These are phyloP conservation scores for Colletotrichum sp. DNA, from an alignment of 2,329 filamentous ascomycete genomes.

Conservation along the genomic window DNA sequence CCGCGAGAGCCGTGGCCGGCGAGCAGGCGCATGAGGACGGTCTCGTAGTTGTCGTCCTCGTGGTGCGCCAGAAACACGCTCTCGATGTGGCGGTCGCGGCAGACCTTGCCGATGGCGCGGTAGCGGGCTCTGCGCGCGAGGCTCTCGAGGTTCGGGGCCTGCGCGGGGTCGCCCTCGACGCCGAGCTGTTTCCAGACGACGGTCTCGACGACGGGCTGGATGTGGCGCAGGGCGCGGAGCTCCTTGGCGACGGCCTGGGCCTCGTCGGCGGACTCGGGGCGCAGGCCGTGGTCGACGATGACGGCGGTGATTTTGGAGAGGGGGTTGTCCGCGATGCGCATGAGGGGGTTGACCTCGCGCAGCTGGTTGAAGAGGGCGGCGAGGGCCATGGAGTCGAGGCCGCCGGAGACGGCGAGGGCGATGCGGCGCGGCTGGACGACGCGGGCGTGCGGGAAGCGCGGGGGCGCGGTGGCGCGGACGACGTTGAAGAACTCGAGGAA, in stretches of 20 bases:
- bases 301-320: slow-evolving; percentile 46
- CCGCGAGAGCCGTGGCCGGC: slow-evolving; percentile 72
- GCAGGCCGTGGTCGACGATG: slow-evolving; percentile 63
- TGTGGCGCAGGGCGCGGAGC: slow-evolving; percentile 37
- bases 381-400: slow-evolving; percentile 97
- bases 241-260: slow-evolving; percentile 49
- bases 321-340: slow-evolving; percentile 51
- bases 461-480: slow-evolving; percentile 52
- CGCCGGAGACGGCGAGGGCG: slow-evolving; percentile 85
- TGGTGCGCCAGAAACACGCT: slow-evolving; percentile 85
- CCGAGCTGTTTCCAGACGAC: slow-evolving; percentile 56
- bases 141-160: slow-evolving; percentile 74
- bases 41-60: slow-evolving; percentile 89
- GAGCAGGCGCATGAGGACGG: slow-evolving; percentile 79
- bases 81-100: slow-evolving; percentile 53
- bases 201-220: slow-evolving; percentile 27
- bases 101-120: slow-evolving; percentile 68
- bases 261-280: slow-evolving; percentile 57
- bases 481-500: slow-evolving; percentile 48
- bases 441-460: slow-evolving; percentile 51
- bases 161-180: slow-evolving; percentile 30
- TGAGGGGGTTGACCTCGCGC: slow-evolving; percentile 32
- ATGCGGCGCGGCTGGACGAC: slow-evolving; percentile 40
- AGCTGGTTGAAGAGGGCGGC: slow-evolving; percentile 71
- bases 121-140: slow-evolving; percentile 78